These are phyloP conservation scores for Coemansia sp. DNA, from an alignment of 192 early-diverging fungal species.

Conservation along the genomic window DNA sequence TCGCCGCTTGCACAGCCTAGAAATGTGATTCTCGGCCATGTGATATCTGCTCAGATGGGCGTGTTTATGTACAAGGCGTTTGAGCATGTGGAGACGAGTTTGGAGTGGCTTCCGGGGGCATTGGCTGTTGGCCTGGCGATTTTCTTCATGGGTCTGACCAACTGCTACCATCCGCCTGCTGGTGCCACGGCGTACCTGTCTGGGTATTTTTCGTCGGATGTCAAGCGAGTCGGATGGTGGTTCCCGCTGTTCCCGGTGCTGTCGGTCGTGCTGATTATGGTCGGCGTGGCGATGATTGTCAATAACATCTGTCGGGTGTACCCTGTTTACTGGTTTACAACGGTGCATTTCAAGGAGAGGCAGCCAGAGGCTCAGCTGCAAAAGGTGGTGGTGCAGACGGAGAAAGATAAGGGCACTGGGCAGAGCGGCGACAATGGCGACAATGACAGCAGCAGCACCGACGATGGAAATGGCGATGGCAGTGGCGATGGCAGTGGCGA, in stretches of 20 bases:
- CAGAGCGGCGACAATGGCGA: slow-evolving; percentile 1
- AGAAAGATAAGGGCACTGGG: not conserved
- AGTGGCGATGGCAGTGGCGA: too few species aligned
- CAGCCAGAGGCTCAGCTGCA: not conserved
- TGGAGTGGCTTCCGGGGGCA: slow-evolving; percentile 44
- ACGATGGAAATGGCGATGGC: not conserved
- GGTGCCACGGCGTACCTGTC: slow-evolving; percentile 47
- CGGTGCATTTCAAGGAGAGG: slow-evolving; percentile 14
- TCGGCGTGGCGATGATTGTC: slow-evolving; percentile 25
- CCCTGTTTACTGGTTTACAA: slow-evolving; percentile 48
- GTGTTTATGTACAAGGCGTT: slow-evolving; percentile 47
- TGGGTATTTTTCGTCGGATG: slow-evolving; percentile 20
- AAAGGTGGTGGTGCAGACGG: not conserved
- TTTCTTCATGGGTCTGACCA: slow-evolving; percentile 42
- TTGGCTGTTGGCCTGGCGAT: slow-evolving; percentile 44
- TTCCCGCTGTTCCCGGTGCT: slow-evolving; percentile 48
- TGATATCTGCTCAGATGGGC: slow-evolving; percentile 36
- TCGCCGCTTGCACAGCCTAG: slow-evolving; percentile 47
- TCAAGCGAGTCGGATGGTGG: slow-evolving; percentile 45
- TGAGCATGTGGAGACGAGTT: slow-evolving; percentile 20
- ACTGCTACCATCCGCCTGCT: slow-evolving; percentile 50
- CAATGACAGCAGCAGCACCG: not conserved
- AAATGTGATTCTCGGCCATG: slow-evolving; percentile 38
- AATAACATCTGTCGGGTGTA: slow-evolving; percentile 47
- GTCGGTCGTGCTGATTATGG: slow-evolving; percentile 34